These are phyloP conservation scores for Fusarium mundagurra DNA, from an alignment of 2,329 filamentous ascomycete genomes.

Conservation along the genomic window DNA sequence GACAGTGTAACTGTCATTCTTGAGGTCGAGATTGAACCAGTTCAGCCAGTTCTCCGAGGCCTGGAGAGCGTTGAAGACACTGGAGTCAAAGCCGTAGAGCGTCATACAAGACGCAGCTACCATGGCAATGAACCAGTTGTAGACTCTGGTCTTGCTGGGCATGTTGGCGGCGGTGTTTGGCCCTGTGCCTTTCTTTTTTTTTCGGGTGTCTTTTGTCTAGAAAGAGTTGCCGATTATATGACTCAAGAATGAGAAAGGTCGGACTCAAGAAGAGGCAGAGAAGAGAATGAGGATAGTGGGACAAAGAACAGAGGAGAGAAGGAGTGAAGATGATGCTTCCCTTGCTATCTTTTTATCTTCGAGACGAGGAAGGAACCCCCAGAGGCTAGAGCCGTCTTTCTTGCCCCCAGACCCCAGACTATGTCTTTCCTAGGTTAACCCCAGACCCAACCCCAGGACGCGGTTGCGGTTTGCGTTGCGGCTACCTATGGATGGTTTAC, in stretches of 20 bases:
- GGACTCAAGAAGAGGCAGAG: neutral
- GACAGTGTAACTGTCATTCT: constrained; percentile 56
- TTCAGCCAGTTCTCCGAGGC: constrained; percentile 72
- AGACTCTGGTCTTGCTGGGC: constrained; percentile 47
- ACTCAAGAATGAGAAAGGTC: neutral
- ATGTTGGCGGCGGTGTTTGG: constrained; percentile 45
- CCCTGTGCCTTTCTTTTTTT: neutral
- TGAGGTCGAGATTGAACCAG: constrained; percentile 65
- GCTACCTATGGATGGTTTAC: neutral
- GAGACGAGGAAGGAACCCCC: constrained; percentile 16
- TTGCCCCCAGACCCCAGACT: constrained; percentile 29
- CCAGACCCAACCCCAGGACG: constrained; percentile 29
- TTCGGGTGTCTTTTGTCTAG: neutral
- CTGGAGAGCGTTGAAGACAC: constrained; percentile 78
- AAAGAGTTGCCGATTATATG: neutral
- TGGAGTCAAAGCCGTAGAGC: constrained; percentile 78
- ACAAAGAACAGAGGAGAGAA: constrained; percentile 6
- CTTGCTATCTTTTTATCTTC: constrained; percentile 33
- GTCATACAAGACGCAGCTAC: constrained; percentile 80
- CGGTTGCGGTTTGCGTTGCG: constrained; percentile 4
- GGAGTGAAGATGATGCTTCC: constrained; percentile 11
- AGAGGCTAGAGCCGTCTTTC: constrained; percentile 12
- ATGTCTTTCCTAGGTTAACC: constrained; percentile 6
- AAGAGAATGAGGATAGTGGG: constrained; percentile 1
- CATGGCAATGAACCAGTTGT: constrained; percentile 67